phyloP scores from a whole-genome alignment of 2,329 filamentous ascomycete genomes.

The Parastagonospora nodorum region DNA sequence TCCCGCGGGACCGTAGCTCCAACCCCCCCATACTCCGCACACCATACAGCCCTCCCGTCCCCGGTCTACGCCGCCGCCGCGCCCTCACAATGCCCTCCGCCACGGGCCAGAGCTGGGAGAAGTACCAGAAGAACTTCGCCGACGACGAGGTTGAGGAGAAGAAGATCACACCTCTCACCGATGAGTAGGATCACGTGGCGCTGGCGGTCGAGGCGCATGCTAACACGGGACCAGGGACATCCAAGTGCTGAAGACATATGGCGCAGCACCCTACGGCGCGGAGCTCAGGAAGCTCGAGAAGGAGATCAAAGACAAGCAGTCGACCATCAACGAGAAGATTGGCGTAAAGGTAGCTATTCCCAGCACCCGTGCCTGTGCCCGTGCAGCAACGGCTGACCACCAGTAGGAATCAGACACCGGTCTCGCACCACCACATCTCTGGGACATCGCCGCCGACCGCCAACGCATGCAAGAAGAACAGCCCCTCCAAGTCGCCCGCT shows the following conservation, averaged over 20 bases:
- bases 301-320: slow-evolving; percentile 98
- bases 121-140: slow-evolving; percentile 95
- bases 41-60: slow-evolving; percentile 7
- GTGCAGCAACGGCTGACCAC: slow-evolving; percentile 8
- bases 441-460: slow-evolving; percentile 96
- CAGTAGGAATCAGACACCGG: slow-evolving; percentile 93
- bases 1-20: slow-evolving; percentile 21
- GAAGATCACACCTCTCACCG: slow-evolving; percentile 96
- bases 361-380: neutral
- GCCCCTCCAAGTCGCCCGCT: slow-evolving; percentile 93
- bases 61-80: slow-evolving; percentile 11
- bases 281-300: slow-evolving; percentile 97
- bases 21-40: slow-evolving; percentile 1
- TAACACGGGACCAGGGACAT: slow-evolving; percentile 74
- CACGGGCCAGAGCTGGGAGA: slow-evolving; percentile 95
- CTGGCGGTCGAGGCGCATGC: slow-evolving; percentile 16
- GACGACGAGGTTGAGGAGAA: slow-evolving; percentile 98
- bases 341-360: slow-evolving; percentile 50
- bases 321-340: slow-evolving; percentile 98
- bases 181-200: slow-evolving; percentile 71
- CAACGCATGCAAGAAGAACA: slow-evolving; percentile 99
- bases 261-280: slow-evolving; percentile 91
- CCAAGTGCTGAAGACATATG: slow-evolving; percentile 98
- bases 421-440: slow-evolving; percentile 95
- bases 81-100: slow-evolving; percentile 79